These are phyloP conservation scores for Hevea brasiliensis DNA, from an alignment of 345 rosid species.

Conservation along the genomic window DNA sequence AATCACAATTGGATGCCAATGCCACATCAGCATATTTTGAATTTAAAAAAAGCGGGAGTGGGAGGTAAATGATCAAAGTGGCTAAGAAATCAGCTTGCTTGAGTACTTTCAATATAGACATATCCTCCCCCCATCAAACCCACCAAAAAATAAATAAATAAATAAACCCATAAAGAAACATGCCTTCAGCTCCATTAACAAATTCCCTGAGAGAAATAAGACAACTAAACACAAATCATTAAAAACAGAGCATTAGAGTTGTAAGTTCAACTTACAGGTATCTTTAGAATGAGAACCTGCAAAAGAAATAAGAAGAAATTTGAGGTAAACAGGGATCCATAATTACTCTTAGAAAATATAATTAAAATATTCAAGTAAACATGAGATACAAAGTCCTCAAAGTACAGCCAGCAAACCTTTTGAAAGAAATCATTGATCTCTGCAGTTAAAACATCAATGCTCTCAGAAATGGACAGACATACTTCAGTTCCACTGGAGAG, in stretches of 20 bases:
- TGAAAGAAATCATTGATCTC: constrained; percentile 47
- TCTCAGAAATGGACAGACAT: constrained; percentile 49
- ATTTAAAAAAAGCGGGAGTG: background rate
- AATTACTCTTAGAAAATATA: no score
- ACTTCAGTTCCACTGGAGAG: constrained; percentile 77
- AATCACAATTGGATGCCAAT: no score
- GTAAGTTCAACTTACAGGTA: constrained; percentile 62
- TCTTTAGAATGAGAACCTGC: constrained; percentile 78
- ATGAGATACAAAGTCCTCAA: background rate
- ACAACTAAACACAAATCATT: background rate
- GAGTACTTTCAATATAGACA: constrained; percentile 1
- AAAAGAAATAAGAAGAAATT: constrained; percentile 33
- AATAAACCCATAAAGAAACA: no score
- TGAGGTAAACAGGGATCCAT: background rate
- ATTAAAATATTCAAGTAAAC: no score
- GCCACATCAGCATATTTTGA: no score
- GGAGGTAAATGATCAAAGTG: background rate
- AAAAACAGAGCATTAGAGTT: constrained; percentile 19
- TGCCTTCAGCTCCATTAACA: background rate
- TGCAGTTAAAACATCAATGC: constrained; percentile 42
- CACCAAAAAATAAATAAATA: background rate
- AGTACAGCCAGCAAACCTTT: constrained; percentile 53
- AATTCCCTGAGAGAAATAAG: background rate
- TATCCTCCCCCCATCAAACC: background rate
- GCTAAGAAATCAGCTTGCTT: background rate